Evolutionary conservation across 2,329 filamentous ascomycete genomes (phyloP), one percentile per base, ranked within the genome.

Genomic region (Ceratocystis smalleyi): DNA sequence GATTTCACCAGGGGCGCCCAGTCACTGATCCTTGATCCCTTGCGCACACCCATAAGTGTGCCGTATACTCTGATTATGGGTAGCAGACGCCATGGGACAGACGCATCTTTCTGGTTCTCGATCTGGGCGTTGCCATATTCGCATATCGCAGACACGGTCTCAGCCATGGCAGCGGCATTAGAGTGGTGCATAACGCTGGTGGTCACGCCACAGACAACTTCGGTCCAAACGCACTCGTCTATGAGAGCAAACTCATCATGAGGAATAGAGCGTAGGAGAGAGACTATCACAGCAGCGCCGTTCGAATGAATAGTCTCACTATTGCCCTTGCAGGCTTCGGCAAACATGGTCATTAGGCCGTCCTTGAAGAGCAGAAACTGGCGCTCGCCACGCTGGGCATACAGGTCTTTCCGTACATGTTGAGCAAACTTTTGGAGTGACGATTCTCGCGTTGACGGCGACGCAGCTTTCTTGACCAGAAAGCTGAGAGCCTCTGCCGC

Each of bases 401-500:
- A 69, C 61, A 95, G 77, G 70, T 95, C 89, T 10, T 82, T 75
- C 61, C 89, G 82, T 0, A 87, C 84, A 73, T 91, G 86, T 12
- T 80, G 77, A 1, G 95, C 76, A n/a, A 96, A 84, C 12, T 79
- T 75, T 12, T 82, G 78, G 43, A 99, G 77, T 0, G 90, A 83
- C 30, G 79, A 82, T 68, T 92, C 87, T 69, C 89, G 85, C 68
- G 89, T 83, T 64, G 89, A 89, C 2, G 85, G 81, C 17, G 87
- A 81, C 1, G 88, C 91, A 5, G 91, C 88, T 75, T 96, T 97
- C 71, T 90, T 87, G 22, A 99, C 81, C 22, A 99, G 78, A 71
- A 97, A 99, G 69, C 91, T 96, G 77, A 99, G 81, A 2, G 94
- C 89, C 75, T 99, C 94, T 30, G 94, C 94, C 12, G 92, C 89